A percentile compares a stretch with the other conserved stretches of the same genome.
Evolutionary conservation across 2,329 filamentous ascomycete genomes (phyloP).

Genomic region (Rhinocladiella similis): DNA sequence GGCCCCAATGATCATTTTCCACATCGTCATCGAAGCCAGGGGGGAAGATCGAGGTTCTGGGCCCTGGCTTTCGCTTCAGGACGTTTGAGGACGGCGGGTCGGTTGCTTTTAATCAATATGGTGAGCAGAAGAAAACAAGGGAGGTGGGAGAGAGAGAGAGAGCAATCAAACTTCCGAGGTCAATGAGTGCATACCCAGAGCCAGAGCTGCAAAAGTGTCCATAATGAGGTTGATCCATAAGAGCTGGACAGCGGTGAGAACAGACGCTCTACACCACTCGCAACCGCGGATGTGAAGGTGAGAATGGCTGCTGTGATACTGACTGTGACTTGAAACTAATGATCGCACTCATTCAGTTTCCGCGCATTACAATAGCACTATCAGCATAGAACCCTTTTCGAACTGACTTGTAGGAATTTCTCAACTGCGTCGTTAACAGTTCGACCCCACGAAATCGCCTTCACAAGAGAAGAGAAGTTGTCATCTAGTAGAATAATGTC

Average conservation of each 20-base stretch:
- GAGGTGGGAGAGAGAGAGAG: no score
- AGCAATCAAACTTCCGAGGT: no score
- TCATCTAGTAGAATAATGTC: constrained; percentile 68
- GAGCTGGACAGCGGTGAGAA: constrained; percentile 84
- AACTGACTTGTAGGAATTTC: constrained; percentile 68
- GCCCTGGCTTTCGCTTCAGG: no score
- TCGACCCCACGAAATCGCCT: constrained; percentile 67
- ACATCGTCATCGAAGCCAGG: constrained; percentile 90
- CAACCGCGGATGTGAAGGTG: constrained; percentile 84
- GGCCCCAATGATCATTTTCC: constrained; percentile 99
- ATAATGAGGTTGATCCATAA: constrained; percentile 98
- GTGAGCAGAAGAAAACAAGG: no score
- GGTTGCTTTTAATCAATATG: no score
- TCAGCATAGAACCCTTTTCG: no score
- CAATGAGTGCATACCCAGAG: no score
- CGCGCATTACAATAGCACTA: no score
- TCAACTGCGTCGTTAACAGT: constrained; percentile 68
- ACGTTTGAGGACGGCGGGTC: constrained; percentile 76
- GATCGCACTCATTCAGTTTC: no score
- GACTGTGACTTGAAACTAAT: constrained; percentile 69
- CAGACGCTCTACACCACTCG: constrained; percentile 68
- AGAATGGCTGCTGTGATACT: constrained; percentile 88
- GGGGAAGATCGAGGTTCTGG: constrained; percentile 72
- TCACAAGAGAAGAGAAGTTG: constrained; percentile 66
- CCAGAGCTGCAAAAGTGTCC: constrained; percentile 90